Evolutionary conservation across 768 basidiomycete genomes (phyloP).

Genomic region (Boletus sp.): DNA sequence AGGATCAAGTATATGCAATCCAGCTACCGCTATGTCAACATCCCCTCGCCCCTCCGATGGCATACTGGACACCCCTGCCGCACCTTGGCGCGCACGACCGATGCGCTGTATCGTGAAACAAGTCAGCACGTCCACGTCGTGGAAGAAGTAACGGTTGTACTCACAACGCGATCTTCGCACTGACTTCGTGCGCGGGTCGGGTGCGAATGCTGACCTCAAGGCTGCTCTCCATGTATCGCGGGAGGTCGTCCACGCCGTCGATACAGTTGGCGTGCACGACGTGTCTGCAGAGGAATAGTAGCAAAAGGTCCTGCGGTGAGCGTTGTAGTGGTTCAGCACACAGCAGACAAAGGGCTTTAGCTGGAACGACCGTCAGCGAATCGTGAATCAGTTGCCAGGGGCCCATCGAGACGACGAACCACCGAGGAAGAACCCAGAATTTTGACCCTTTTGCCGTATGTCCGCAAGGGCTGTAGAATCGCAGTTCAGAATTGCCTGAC

Average conservation of each 20-base stretch:
- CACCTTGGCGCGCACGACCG: conserved; percentile 63
- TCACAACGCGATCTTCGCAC: conserved; percentile 78
- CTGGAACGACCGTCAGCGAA: conserved; percentile 36
- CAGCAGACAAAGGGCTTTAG: conserved; percentile 59
- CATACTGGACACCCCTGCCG: conserved; percentile 78
- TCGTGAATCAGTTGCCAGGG: background rate
- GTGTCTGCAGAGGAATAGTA: conserved; percentile 87
- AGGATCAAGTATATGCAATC: conserved; percentile 6
- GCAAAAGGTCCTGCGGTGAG: conserved; percentile 52
- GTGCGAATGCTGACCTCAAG: conserved; percentile 41
- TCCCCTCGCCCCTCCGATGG: conserved; percentile 53
- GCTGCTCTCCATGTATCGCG: conserved; percentile 54
- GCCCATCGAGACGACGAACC: conserved; percentile 43
- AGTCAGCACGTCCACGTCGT: background rate
- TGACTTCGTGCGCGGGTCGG: conserved; percentile 43
- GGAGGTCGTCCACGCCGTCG: conserved; percentile 60
- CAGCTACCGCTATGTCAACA: background rate
- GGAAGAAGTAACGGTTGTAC: conserved; percentile 16
- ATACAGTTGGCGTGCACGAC: conserved; percentile 80
- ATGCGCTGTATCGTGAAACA: conserved; percentile 46
- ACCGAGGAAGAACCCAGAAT: conserved; percentile 72
- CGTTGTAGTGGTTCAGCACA: conserved; percentile 61
- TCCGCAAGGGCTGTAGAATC: conserved; percentile 74
- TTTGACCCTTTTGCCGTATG: conserved; percentile 71
- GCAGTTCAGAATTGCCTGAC: conserved; percentile 79